Evolutionary conservation across 805 yeast genomes (phyloP), one percentile per base, ranked within the genome.

Genomic region (Metschnikowia aberdeeniae): DNA sequence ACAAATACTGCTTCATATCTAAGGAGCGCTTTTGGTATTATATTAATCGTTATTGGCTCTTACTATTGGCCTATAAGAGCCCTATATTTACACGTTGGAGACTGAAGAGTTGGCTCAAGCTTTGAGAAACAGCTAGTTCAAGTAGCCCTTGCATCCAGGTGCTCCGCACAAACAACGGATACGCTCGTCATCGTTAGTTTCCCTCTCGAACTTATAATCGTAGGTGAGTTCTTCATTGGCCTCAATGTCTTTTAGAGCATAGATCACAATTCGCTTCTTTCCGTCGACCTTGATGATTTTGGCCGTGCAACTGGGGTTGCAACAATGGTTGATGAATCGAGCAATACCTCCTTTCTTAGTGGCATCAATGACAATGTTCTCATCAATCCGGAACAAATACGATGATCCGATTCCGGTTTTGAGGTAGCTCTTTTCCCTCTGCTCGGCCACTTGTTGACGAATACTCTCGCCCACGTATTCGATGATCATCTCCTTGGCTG

Each of bases 301-400:
- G 1, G 99, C 98, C 0, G 96, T 89, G 67, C 99, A 93, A 54
- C 96, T 89, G 1, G 99, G 99, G 43, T 85, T 86, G 68, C 99
- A 93, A 62, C 97, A 89, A 63, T 93, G 99, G 58, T 93, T 93
- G 62, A 93, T 93, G 59, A 93, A 93, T 49, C 99, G 74, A 0
- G 99, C 98, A 57, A 90, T 90, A 3, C 98, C 97, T 24, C 99
- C 99, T 52, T 84, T 86, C 61, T 90, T 92, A 0, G 98, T 92
- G 6, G 99, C 99, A 68, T 93, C 99, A 44, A 93, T 86, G 7
- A 93, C 97, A 0, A 95, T 88, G 54, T 86, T 86, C 59, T 89
- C 96, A 60, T 93, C 98, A 36, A 93, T 83, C 52, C 98, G 73
- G 67, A 93, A 93, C 44, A 93, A 68, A 62, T 93, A 93, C 49